phyloP scores from a whole-genome alignment of 2,329 filamentous ascomycete species.

The Penicillium sp. region DNA sequence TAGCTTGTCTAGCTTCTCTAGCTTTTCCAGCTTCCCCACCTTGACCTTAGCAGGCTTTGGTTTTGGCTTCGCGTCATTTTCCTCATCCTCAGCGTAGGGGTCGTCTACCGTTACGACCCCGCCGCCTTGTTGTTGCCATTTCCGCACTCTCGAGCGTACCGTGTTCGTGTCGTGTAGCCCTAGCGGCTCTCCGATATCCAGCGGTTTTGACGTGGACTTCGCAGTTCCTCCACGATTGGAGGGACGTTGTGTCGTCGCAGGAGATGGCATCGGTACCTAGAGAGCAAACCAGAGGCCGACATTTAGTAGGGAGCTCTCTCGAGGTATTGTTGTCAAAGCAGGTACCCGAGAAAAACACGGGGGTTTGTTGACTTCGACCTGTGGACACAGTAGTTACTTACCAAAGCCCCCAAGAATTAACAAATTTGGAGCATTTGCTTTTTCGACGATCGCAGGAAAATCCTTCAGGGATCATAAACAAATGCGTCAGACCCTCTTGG shows the following conservation, averaged over 20 bases:
- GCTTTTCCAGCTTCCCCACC: conserved; percentile 23
- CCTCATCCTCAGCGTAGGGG: conserved; percentile 56
- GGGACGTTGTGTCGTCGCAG: conserved; percentile 37
- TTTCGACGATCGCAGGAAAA: conserved; percentile 3
- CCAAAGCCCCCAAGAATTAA: conserved; percentile 12
- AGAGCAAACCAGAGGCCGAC: not conserved
- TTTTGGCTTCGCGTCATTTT: conserved; percentile 25
- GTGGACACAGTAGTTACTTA: not conserved
- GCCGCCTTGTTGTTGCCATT: conserved; percentile 79
- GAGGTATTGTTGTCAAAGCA: conserved; percentile 7
- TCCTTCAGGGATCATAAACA: conserved; percentile 10
- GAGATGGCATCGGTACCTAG: conserved; percentile 39
- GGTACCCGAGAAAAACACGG: conserved; percentile 2
- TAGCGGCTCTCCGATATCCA: conserved; percentile 49
- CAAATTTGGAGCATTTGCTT: conserved; percentile 13
- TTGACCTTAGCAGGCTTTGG: conserved; percentile 22
- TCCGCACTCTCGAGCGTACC: conserved; percentile 75
- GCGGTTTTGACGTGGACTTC: conserved; percentile 54
- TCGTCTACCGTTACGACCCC: conserved; percentile 62
- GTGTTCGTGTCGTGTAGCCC: conserved; percentile 60
- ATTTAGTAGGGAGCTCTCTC: not conserved
- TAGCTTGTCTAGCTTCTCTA: conserved; percentile 26
- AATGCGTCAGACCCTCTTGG: not conserved
- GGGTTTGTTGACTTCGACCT: conserved; percentile 11
- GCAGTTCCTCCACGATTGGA: conserved; percentile 52